These are phyloP conservation scores for Euphrasia arctica DNA, from an alignment of 305 asterid species.

Conservation along the genomic window DNA sequence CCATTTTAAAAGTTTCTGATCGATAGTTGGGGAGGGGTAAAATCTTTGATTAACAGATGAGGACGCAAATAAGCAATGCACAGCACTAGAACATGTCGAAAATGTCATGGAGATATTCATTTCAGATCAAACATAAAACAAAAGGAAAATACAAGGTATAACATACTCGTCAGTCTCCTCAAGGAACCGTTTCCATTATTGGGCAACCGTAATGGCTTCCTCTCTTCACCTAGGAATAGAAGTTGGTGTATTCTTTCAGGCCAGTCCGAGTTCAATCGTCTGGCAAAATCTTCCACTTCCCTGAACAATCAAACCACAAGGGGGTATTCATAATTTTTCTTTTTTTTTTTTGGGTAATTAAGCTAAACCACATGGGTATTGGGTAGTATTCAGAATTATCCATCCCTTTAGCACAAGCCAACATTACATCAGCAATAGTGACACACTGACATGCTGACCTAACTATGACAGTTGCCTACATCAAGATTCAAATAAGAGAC, in stretches of 20 bases:
- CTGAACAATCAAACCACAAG: conserved; percentile 34
- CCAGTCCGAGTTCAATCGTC: conserved; percentile 82
- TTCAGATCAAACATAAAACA: conserved; percentile 13
- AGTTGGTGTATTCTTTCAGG: conserved; percentile 86
- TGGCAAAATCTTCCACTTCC: conserved; percentile 94
- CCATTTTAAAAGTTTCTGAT: background rate
- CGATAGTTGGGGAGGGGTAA: background rate
- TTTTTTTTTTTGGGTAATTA: background rate
- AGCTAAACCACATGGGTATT: background rate
- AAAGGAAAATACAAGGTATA: background rate
- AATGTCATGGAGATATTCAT: conserved; percentile 17
- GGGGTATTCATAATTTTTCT: too few species aligned
- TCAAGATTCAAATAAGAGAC: conserved; percentile 14
- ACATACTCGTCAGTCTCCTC: conserved; percentile 51
- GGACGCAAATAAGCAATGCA: background rate
- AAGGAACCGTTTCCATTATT: conserved; percentile 54
- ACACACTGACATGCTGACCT: conserved; percentile 8
- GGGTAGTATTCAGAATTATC: background rate
- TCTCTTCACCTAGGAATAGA: conserved; percentile 64
- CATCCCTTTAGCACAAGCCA: conserved; percentile 3
- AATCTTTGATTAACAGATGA: background rate
- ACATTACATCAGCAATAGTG: background rate
- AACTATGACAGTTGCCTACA: conserved; percentile 17
- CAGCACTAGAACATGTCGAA: background rate
- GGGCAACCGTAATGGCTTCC: conserved; percentile 45